Evolutionary conservation across 306 rosid genomes (phyloP).

Genomic region (Trifolium pratense): DNA sequence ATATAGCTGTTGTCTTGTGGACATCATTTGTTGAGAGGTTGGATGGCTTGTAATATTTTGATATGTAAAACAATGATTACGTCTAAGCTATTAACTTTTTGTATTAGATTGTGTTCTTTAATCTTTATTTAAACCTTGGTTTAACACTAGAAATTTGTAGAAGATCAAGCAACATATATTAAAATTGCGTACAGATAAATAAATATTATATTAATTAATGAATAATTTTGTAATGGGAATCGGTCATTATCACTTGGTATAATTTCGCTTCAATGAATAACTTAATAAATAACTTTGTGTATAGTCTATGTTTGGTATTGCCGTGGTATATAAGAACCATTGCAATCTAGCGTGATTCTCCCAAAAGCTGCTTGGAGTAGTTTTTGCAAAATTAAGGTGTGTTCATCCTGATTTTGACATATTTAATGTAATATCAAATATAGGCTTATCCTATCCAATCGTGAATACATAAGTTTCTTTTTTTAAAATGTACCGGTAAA

Average conservation of each 20-base stretch:
- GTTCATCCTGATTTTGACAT: no score
- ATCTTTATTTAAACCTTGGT: neutral
- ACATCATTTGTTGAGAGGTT: constrained; percentile 36
- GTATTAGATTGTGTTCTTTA: constrained; percentile 10
- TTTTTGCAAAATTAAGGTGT: no score
- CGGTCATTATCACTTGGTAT: neutral
- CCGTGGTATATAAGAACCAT: no score
- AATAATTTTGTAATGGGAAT: neutral
- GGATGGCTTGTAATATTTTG: constrained; percentile 42
- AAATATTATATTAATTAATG: no score
- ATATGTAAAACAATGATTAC: constrained; percentile 39
- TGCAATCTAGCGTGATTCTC: no score
- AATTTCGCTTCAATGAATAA: neutral
- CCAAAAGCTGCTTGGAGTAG: no score
- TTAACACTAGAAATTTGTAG: neutral
- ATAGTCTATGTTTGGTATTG: no score
- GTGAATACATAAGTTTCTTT: no score
- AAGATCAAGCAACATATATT: neutral
- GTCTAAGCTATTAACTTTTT: constrained; percentile 33
- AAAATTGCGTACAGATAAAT: neutral
- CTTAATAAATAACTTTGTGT: no score
- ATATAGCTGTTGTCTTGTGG: constrained; percentile 37
- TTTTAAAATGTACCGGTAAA: no score
- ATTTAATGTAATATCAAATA: no score
- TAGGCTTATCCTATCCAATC: no score